phyloP scores from a whole-genome alignment of 495 filamentous ascomycete genomes.

The Talaromyces wortmannii region DNA sequence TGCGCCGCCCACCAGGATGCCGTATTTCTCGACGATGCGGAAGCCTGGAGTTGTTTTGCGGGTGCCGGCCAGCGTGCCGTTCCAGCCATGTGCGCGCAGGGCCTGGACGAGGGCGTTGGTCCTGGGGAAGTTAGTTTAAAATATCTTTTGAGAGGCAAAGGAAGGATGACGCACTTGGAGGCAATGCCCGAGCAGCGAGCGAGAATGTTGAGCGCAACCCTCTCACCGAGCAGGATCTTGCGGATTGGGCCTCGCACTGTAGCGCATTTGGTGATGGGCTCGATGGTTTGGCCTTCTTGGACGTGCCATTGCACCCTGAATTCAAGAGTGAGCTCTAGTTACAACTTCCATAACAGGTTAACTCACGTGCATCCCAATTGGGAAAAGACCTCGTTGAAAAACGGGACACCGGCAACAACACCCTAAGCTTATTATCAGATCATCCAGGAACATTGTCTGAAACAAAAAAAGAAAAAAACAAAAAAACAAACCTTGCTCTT shows the following conservation, averaged over 20 bases:
- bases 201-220: conserved; percentile 87
- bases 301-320: conserved; percentile 76
- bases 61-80: conserved; percentile 84
- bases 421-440: conserved; percentile 36
- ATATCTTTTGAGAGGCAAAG: background rate
- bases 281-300: conserved; percentile 63
- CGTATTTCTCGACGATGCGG: conserved; percentile 94
- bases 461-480: background rate
- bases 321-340: background rate
- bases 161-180: conserved; percentile 47
- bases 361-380: conserved; percentile 77
- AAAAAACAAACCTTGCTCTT: conserved; percentile 54
- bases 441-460: background rate
- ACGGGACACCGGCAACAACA: conserved; percentile 85
- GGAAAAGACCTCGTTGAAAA: conserved; percentile 89
- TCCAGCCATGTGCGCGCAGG: conserved; percentile 60
- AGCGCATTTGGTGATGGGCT: conserved; percentile 54
- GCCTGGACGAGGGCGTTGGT: conserved; percentile 41
- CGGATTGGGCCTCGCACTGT: conserved; percentile 83
- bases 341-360: background rate
- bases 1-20: conserved; percentile 86
- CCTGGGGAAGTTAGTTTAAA: conserved; percentile 5
- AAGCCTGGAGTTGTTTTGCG: conserved; percentile 97
- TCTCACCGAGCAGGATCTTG: conserved; percentile 81
- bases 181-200: conserved; percentile 92